Evolutionary conservation across 2,329 filamentous ascomycete genomes (phyloP).

Genomic region (Nemania serpens): DNA sequence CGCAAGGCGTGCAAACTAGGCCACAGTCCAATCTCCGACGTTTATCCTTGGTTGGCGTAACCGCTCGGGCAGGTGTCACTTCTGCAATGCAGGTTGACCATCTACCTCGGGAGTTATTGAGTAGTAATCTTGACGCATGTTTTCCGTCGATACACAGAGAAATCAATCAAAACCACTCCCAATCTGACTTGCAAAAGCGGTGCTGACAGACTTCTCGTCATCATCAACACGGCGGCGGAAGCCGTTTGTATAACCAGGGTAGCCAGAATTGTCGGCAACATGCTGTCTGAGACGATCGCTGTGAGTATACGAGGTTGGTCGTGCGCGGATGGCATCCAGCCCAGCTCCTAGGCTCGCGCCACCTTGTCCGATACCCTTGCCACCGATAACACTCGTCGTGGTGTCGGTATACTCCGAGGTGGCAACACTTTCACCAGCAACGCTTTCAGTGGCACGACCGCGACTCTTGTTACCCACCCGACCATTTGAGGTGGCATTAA

Average conservation of each 20-base stretch:
- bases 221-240: slow-evolving; percentile 80
- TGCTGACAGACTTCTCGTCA: slow-evolving; percentile 94
- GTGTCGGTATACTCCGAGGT: slow-evolving; percentile 89
- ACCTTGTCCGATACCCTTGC: slow-evolving; percentile 77
- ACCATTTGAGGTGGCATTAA: slow-evolving; percentile 55
- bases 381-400: slow-evolving; percentile 76
- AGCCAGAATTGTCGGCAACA: slow-evolving; percentile 81
- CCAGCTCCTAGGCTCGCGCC: slow-evolving; percentile 85
- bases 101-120: slow-evolving; percentile 16
- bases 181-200: slow-evolving; percentile 94
- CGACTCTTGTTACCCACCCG: slow-evolving; percentile 70
- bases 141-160: slow-evolving; percentile 11
- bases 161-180: slow-evolving; percentile 56
- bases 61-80: slow-evolving; percentile 18
- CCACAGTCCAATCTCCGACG: slow-evolving; percentile 19
- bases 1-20: slow-evolving; percentile 23
- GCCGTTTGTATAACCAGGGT: slow-evolving; percentile 68
- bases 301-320: slow-evolving; percentile 69
- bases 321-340: slow-evolving; percentile 73
- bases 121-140: slow-evolving; percentile 18
- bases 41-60: slow-evolving; percentile 17
- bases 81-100: slow-evolving; percentile 16
- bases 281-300: slow-evolving; percentile 90
- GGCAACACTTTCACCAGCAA: slow-evolving; percentile 90
- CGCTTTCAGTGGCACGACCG: slow-evolving; percentile 71